Base-by-base conservation (phyloP, 192 early-diverging fungal species). In the Umbelopsis ramanniana region DNA sequence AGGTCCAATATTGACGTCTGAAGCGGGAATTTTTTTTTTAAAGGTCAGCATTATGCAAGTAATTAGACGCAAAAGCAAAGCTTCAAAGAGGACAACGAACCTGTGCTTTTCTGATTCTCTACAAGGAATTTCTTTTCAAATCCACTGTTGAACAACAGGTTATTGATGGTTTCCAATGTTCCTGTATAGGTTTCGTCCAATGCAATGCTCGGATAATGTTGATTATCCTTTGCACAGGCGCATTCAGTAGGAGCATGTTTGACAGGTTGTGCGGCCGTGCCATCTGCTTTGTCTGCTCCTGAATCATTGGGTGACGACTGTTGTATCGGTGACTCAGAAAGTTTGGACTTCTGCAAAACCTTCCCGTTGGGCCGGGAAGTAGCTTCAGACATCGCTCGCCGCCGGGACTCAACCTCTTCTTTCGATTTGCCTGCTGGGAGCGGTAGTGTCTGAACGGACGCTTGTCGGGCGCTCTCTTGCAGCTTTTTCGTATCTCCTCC, bases 171-270 rank as follows among this genome's bases (percentile, higher is more conserved):
- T 66, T 87, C 76, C 70, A 46, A 69, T 33, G 81, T 74, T 46
- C 85, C 81, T 5, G 75, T 74, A 63, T 84, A 87, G 12, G 50
- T 84, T 53, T 83, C 73, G n/a, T 82, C 76, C 69, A 86, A 74
- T n/a, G 72, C 79, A 4, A 71, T 53, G 26, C 76, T 80, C 22
- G 76, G 66, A 53, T 82, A 88, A 71, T 88, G 86, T n/a, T 79
- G 53, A 19, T 72, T 73, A 5, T 79, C 81, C 43, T 72, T 75
- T 24, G 71, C 72, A 73, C 86, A 88, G 52, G 68, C 67, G 66
- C 85, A 86, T 3, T 74, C 75, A 4, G 82, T 82, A 2, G 57
- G 57, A 29, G 57, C 57, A 63, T 63, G 57, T 26, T 63, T 63
- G 29, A 63, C 57, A 29, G 12, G 24, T 37, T 63, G 48, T 15